Conservation (phyloP, 352 stramenopile species). For the Phytophthora cryptogea region DNA sequence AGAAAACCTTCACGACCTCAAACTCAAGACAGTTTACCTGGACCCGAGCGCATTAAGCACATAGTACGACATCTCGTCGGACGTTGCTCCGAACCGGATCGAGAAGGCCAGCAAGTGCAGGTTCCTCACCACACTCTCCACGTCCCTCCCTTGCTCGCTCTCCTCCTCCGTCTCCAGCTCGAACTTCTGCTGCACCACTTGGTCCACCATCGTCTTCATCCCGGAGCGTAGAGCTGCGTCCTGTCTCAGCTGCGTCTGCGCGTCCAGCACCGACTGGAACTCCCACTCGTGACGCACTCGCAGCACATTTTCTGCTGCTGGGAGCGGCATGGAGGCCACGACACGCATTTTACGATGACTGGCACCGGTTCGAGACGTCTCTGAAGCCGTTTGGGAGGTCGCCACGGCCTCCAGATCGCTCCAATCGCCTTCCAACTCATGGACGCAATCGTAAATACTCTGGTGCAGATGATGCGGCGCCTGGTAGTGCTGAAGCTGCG, state of each 20-base stretch:
- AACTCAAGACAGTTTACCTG: constrained; percentile 15
- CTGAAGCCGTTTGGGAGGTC: constrained; percentile 2
- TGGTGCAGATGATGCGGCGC: constrained; percentile 40
- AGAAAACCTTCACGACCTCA: neutral
- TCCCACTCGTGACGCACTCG: constrained; percentile 40
- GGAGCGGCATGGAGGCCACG: constrained; percentile 19
- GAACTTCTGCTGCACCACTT: constrained; percentile 5
- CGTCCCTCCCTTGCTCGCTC: constrained; percentile 26
- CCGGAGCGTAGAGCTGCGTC: constrained; percentile 23
- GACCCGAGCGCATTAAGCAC: constrained; percentile 51
- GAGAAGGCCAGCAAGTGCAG: constrained; percentile 54
- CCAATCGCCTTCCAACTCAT: constrained; percentile 20
- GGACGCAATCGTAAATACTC: constrained; percentile 40
- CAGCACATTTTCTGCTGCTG: constrained; percentile 23
- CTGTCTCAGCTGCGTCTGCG: constrained; percentile 39
- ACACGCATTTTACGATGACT: constrained; percentile 33
- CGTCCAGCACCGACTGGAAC: constrained; percentile 46
- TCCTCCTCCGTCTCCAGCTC: constrained; percentile 3
- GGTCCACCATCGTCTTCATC: constrained; percentile 28
- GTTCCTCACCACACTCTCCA: constrained; percentile 37
- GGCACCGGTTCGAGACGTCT: neutral
- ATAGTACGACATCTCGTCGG: constrained; percentile 56
- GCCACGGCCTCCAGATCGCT: constrained; percentile 30
- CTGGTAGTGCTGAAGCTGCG: constrained; percentile 47
- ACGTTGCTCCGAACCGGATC: constrained; percentile 47